Percentiles rank a stretch among this genome's conserved stretches.
phyloP scores from a whole-genome alignment of 1,139 yeast genomes.

The Debaryomyces udenii region DNA sequence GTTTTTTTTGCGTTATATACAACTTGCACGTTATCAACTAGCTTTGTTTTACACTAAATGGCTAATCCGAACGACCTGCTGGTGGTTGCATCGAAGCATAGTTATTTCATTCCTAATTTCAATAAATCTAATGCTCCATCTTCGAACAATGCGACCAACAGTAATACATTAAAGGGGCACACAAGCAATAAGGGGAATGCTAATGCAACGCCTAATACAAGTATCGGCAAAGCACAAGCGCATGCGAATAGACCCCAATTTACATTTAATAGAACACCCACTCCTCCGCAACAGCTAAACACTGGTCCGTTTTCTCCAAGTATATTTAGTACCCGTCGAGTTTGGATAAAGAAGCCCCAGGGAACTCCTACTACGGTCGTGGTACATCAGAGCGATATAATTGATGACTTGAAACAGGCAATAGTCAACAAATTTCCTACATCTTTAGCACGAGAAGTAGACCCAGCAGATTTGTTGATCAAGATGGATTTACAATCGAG shows the following conservation, averaged over 20 bases:
- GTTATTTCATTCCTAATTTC: conserved; percentile 1
- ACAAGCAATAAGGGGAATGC: not conserved
- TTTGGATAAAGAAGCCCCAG: conserved; percentile 65
- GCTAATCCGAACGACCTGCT: conserved; percentile 2
- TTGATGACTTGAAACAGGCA: conserved; percentile 72
- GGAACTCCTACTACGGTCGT: conserved; percentile 70
- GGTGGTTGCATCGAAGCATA: conserved; percentile 1
- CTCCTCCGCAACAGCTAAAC: conserved; percentile 8
- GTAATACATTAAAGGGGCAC: not conserved
- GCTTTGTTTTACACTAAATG: not conserved
- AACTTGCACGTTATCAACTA: too few species aligned
- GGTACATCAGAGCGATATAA: conserved; percentile 56
- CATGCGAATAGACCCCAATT: not conserved
- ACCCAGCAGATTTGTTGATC: conserved; percentile 67
- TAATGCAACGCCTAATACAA: not conserved
- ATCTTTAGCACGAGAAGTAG: conserved; percentile 60
- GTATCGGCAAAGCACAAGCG: not conserved
- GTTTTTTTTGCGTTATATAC: too few species aligned
- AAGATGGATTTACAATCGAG: conserved; percentile 37
- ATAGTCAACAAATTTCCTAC: conserved; percentile 69
- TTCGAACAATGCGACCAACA: not conserved
- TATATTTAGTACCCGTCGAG: conserved; percentile 33
- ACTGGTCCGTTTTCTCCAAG: conserved; percentile 15
- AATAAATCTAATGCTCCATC: not conserved
- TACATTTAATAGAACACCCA: conserved; percentile 6